These are phyloP conservation scores for Colletotrichum acutatum DNA, from an alignment of 2,329 filamentous ascomycete species.

Conservation along the genomic window DNA sequence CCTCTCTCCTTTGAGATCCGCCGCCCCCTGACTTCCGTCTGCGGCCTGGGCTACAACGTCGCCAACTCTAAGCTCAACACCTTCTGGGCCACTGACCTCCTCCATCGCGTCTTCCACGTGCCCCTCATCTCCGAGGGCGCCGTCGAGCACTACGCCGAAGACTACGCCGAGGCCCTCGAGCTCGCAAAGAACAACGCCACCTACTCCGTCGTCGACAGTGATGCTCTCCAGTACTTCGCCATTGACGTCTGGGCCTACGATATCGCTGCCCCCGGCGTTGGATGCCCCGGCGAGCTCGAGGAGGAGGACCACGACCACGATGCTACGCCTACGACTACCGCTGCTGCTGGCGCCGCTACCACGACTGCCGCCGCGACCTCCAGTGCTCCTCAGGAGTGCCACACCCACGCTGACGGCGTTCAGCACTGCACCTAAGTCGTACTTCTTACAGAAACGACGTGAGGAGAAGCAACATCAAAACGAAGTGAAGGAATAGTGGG, in stretches of 20 bases:
- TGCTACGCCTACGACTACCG: slow-evolving; percentile 13
- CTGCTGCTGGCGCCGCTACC: slow-evolving; percentile 52
- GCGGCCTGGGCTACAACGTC: slow-evolving; percentile 71
- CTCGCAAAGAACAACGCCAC: slow-evolving; percentile 60
- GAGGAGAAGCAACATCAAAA: not conserved
- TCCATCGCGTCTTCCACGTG: slow-evolving; percentile 75
- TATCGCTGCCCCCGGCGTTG: slow-evolving; percentile 70
- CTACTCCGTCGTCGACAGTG: slow-evolving; percentile 65
- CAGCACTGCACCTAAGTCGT: slow-evolving; percentile 37
- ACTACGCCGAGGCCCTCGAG: slow-evolving; percentile 64
- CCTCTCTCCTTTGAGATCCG: slow-evolving; percentile 69
- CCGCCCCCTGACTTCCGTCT: slow-evolving; percentile 67
- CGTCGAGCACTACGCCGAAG: slow-evolving; percentile 72
- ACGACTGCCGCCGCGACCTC: slow-evolving; percentile 65
- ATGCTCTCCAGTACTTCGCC: slow-evolving; percentile 75
- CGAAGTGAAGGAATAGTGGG: not conserved
- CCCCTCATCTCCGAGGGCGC: slow-evolving; percentile 67
- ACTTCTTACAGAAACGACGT: too few relatives aligned
- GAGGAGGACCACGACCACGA: slow-evolving; percentile 16
- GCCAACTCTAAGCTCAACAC: slow-evolving; percentile 65
- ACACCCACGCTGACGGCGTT: slow-evolving; percentile 55
- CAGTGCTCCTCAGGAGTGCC: slow-evolving; percentile 63
- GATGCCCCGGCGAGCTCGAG: slow-evolving; percentile 62
- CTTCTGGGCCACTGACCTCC: slow-evolving; percentile 74
- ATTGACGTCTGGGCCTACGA: slow-evolving; percentile 75